Base-by-base conservation (phyloP, 1,284 basidiomycete genomes). In the Pseudozyma thailandica region DNA sequence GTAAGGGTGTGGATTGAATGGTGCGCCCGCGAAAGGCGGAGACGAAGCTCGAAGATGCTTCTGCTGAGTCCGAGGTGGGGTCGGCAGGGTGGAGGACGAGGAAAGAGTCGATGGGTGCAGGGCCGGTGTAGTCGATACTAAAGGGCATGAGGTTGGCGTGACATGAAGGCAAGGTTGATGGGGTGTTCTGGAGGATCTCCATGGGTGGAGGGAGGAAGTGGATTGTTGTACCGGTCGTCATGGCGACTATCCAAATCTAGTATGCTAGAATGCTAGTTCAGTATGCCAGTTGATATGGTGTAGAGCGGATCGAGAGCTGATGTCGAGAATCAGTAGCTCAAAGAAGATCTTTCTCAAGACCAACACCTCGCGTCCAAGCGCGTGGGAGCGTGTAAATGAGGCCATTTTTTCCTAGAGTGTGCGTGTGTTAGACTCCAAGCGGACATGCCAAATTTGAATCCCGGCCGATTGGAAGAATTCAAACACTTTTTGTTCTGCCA, bases 91-190 rank as follows among this genome's bases (percentile, higher is more conserved):
- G 58, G 3, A 65, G 55, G 12, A 73, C 56, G 46, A 75, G 51
- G 30, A 73, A 75, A 16, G 57, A 56, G 37, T 73, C 56, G 44
- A 75, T 47, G 2, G 74, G 70, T 0, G 74, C 74, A 0, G 63
- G 53, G 9, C 74, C 74, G 45, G 64, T 47, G 50, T 75, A 75
- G 41, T 69, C 62, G 41, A 75, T 66, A 52, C 44, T 46, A 42
- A 75, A 70, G 8, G 74, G 74, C 74, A 75, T 75, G 6, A 75
- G 62, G 49, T 75, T 72, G 23, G 72, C 64, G 12, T 28, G 47
- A 43, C 61, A 55, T 35, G 18, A 2, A 6, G 64, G 64, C 1
- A 68, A 50, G 0, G 31, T n/a, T 25, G 47, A 4, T 21, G 47
- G 4, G 9, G 33, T 1, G 44, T 12, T 23, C 20, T 63, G 33